Evolutionary conservation across 768 basidiomycete species (phyloP), one percentile per base, ranked within the genome.

Genomic region (Hygrophoropsis aurantiaca): DNA sequence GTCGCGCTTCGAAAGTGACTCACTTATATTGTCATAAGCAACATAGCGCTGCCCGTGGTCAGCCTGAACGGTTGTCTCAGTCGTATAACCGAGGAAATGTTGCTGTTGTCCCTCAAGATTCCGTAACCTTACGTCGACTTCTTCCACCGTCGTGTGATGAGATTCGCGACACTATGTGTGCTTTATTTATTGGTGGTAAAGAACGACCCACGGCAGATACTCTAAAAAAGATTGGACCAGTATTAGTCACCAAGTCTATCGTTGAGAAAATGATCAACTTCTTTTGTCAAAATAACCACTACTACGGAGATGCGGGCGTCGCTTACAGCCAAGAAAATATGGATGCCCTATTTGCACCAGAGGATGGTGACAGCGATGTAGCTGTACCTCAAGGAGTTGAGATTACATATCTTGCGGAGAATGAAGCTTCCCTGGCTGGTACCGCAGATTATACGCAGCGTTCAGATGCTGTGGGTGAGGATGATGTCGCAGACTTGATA

Each of bases 161-260:
- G 20, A 11, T 44, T 11, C 16, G 55, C 18, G n/a, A 60, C 57
- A 52, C 56, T 56, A 24, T 54, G 51, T 47, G 59, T 57, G 3
- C 51, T 47, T 1, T 61, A 47, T 23, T 58, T 55, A 0, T n/a
- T 50, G 2, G 53, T 30, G 27, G 27, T 30, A 13, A 42, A 9
- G 24, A 9, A 24, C 40, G n/a, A 9, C 16, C 11, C 18, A n/a
- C 16, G 24, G 10, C 5, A 5, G 24, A 42, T 11, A 19, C 10
- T 42, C 19, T n/a, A n/a, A 19, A 8, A 20, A 20, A 42, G 20
- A 5, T 42, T 8, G 10, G 9, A 5, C 40, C 40, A 16, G 16
- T 42, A 8, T 25, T 42, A 20, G 40, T 42, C 15, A 5, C 9
- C 10, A 42, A 42, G 24, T 19, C 18, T 7, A 9, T 9, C 5